Conservation (phyloP, 495 filamentous ascomycete genomes). For the Penicillium lividum region DNA sequence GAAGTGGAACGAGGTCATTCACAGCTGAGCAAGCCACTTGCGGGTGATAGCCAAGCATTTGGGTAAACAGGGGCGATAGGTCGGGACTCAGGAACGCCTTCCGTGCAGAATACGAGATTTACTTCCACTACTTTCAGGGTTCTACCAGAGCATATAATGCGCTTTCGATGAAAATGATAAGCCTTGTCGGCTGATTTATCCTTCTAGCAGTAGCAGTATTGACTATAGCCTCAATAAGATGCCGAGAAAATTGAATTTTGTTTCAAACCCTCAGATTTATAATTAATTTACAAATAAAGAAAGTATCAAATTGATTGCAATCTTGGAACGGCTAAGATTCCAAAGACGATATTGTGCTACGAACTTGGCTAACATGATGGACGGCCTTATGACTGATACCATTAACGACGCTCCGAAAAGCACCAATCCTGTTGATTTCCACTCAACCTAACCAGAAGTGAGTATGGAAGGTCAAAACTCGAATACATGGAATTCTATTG, state of each 20-base stretch:
- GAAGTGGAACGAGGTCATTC: neutral
- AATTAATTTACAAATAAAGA: too few relatives aligned
- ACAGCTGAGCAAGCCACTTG: neutral
- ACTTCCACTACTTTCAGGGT: too few relatives aligned
- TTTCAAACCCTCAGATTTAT: too few relatives aligned
- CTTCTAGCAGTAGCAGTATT: too few relatives aligned
- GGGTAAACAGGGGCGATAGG: neutral
- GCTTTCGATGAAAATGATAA: neutral
- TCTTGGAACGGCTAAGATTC: neutral
- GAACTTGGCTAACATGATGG: too few relatives aligned
- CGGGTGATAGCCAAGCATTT: neutral
- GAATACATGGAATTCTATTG: neutral
- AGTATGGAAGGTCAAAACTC: neutral
- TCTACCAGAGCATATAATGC: neutral
- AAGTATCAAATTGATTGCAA: too few relatives aligned
- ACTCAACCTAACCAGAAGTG: neutral
- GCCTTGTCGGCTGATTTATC: neutral
- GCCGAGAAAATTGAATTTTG: too few relatives aligned
- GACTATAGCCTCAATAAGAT: too few relatives aligned
- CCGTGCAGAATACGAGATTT: neutral
- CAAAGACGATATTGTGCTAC: neutral
- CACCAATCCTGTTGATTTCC: too few relatives aligned
- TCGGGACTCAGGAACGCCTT: neutral
- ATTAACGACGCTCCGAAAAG: too few relatives aligned
- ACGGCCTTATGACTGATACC: too few relatives aligned